Conservation (phyloP, 108 stramenopile genomes). For the Conticribra guillardii region DNA sequence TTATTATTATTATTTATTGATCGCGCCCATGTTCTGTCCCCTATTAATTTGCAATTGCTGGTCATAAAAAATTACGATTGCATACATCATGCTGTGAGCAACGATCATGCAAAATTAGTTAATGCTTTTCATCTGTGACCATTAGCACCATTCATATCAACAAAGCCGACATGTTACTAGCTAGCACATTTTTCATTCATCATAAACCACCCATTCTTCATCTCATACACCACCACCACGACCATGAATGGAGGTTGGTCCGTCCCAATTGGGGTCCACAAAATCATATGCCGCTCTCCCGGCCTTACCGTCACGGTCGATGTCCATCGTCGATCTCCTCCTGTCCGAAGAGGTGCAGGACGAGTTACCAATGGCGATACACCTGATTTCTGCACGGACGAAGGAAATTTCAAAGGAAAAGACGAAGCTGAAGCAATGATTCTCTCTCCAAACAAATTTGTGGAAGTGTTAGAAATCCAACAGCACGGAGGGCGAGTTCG, state of each 20-base stretch:
- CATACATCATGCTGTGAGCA: too few relatives aligned
- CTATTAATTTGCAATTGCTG: too few relatives aligned
- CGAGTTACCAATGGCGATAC: not conserved
- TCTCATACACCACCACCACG: not conserved
- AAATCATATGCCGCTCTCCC: constrained; percentile 11
- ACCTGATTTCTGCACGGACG: not conserved
- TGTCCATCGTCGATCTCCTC: not conserved
- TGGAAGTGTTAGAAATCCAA: not conserved
- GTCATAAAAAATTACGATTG: too few relatives aligned
- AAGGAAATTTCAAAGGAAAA: too few relatives aligned
- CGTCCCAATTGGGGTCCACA: constrained; percentile 33
- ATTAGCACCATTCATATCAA: too few relatives aligned
- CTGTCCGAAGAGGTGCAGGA: not conserved
- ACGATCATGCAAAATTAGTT: too few relatives aligned
- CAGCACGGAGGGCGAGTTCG: not conserved
- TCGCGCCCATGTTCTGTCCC: too few relatives aligned
- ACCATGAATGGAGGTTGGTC: constrained; percentile 11
- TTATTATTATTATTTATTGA: too few relatives aligned
- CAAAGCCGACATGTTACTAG: too few relatives aligned
- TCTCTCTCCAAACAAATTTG: not conserved
- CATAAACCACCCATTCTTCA: too few relatives aligned
- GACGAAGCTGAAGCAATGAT: not conserved
- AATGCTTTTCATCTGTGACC: too few relatives aligned
- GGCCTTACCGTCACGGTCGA: not conserved
- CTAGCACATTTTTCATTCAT: too few relatives aligned